Evolutionary conservation across 495 filamentous ascomycete genomes (phyloP).

Genomic region (Penicillium alfredii): DNA sequence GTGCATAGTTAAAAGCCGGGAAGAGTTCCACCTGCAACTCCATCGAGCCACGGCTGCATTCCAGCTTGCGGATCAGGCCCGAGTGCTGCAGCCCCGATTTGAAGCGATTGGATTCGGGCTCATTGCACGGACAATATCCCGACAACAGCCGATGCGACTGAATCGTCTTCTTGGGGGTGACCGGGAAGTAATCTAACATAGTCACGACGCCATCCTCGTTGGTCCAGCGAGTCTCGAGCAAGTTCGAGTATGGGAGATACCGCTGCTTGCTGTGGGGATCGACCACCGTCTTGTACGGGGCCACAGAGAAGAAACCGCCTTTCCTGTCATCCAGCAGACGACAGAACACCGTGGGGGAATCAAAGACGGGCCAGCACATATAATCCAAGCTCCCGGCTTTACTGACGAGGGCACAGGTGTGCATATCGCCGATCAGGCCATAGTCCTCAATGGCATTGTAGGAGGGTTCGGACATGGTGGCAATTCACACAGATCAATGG

Average conservation of each 20-base stretch:
- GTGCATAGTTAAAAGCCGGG: constrained; percentile 64
- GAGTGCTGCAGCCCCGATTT: constrained; percentile 39
- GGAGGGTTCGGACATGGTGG: constrained; percentile 22
- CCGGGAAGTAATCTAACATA: constrained; percentile 66
- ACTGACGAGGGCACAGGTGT: constrained; percentile 66
- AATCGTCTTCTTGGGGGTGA: constrained; percentile 20
- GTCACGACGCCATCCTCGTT: constrained; percentile 64
- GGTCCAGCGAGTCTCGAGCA: constrained; percentile 66
- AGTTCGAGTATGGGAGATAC: constrained; percentile 64
- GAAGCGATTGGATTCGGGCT: constrained; percentile 26
- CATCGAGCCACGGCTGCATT: constrained; percentile 59
- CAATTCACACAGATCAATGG: too few species aligned
- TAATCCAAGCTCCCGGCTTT: constrained; percentile 67
- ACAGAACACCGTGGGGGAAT: constrained; percentile 62
- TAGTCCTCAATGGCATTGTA: constrained; percentile 70
- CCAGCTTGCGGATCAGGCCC: constrained; percentile 57
- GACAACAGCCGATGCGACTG: constrained; percentile 23
- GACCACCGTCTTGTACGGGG: constrained; percentile 35
- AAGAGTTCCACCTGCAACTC: constrained; percentile 61
- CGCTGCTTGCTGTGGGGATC: constrained; percentile 59
- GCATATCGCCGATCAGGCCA: constrained; percentile 72
- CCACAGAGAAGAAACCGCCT: constrained; percentile 63
- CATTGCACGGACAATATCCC: constrained; percentile 36
- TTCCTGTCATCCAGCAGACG: constrained; percentile 64
- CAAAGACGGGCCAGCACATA: constrained; percentile 73